Conservation (phyloP, 2,329 filamentous ascomycete genomes). For the Alternaria arbusti region DNA sequence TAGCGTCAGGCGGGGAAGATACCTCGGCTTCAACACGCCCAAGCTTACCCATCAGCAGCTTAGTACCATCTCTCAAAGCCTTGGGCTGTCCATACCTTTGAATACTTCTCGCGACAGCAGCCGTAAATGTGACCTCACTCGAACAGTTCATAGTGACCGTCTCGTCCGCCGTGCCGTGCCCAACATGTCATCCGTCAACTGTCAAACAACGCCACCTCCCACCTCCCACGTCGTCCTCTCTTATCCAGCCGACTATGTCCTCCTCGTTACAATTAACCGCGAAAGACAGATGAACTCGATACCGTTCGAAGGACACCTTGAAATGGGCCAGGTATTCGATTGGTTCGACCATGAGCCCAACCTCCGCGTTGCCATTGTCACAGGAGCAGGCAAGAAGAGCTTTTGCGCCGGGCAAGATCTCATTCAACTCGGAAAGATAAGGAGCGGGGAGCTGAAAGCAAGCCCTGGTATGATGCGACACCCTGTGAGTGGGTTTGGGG, state of each 20-base stretch:
- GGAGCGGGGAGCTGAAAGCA: constrained; percentile 30
- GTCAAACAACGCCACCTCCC: constrained; percentile 37
- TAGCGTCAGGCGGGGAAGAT: constrained; percentile 4
- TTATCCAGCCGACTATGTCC: constrained; percentile 56
- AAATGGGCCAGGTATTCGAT: constrained; percentile 57
- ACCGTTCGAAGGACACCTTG: constrained; percentile 53
- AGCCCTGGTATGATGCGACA: constrained; percentile 43
- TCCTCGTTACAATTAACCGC: constrained; percentile 63
- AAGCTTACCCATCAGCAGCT: not conserved
- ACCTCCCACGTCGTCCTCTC: constrained; percentile 49
- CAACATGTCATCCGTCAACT: constrained; percentile 36
- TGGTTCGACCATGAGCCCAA: constrained; percentile 62
- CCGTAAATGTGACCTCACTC: not conserved
- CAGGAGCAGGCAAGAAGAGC: constrained; percentile 59
- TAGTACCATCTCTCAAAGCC: constrained; percentile 10
- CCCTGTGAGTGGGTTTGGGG: constrained; percentile 60
- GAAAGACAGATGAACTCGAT: constrained; percentile 57
- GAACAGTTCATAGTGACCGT: not conserved
- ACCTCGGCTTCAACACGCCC: constrained; percentile 8
- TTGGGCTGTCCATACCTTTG: not conserved
- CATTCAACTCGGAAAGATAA: constrained; percentile 52
- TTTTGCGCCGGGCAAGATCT: constrained; percentile 64
- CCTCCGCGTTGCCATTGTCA: constrained; percentile 56
- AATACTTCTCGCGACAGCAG: not conserved
- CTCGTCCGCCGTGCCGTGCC: not conserved